Evolutionary conservation across 2,329 filamentous ascomycete species (phyloP).

Genomic region (Incumbomyces lentus): DNA sequence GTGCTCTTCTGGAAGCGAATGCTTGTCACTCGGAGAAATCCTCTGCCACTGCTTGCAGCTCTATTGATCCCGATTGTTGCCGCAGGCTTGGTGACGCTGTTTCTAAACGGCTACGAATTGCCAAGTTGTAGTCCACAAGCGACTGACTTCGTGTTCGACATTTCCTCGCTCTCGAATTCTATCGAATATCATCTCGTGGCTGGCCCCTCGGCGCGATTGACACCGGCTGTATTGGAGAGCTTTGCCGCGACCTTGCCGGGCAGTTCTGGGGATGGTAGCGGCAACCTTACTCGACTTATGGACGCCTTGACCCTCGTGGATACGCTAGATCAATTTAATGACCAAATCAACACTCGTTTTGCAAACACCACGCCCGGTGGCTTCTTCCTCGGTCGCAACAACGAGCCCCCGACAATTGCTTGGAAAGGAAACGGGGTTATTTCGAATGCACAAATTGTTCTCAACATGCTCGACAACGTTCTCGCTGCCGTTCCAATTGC

Average conservation of each 20-base stretch:
- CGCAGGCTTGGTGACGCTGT: slow-evolving; percentile 67
- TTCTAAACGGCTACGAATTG: slow-evolving; percentile 50
- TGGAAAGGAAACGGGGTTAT: slow-evolving; percentile 59
- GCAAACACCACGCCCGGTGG: slow-evolving; percentile 65
- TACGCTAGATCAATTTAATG: slow-evolving; percentile 57
- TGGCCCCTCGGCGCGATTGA: slow-evolving; percentile 27
- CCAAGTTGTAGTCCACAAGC: slow-evolving; percentile 44
- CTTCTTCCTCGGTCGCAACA: slow-evolving; percentile 60
- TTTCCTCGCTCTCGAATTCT: slow-evolving; percentile 24
- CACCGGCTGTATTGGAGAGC: slow-evolving; percentile 19
- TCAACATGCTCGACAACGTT: slow-evolving; percentile 57
- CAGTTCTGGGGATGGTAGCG: slow-evolving; percentile 22
- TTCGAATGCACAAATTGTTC: slow-evolving; percentile 40
- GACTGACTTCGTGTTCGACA: slow-evolving; percentile 24
- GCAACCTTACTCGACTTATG: slow-evolving; percentile 27
- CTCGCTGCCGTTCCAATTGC: slow-evolving; percentile 58
- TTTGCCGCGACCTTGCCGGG: slow-evolving; percentile 21
- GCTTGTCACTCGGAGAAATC: slow-evolving; percentile 68
- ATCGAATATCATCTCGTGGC: slow-evolving; percentile 27
- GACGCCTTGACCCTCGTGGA: slow-evolving; percentile 45
- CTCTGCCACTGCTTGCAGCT: slow-evolving; percentile 63
- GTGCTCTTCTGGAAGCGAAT: slow-evolving; percentile 70
- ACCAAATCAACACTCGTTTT: slow-evolving; percentile 53
- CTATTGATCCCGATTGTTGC: slow-evolving; percentile 69
- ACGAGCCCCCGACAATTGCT: slow-evolving; percentile 53